These are phyloP conservation scores for Xylaria bambusicola DNA, from an alignment of 495 filamentous ascomycete species.

Conservation along the genomic window DNA sequence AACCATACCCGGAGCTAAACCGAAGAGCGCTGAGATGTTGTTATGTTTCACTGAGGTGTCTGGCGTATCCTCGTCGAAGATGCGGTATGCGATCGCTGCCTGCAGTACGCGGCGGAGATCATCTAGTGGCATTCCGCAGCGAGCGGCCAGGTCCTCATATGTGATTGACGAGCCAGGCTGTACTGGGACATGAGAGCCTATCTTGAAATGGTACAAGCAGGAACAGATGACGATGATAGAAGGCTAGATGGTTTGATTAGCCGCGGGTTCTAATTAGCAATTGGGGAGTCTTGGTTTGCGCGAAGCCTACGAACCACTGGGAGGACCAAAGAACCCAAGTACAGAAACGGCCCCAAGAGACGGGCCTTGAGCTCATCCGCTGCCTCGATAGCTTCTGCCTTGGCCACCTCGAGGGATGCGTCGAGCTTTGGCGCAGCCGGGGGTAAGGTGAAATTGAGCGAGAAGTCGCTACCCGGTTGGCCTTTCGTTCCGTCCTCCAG, in stretches of 20 bases:
- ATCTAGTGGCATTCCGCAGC: constrained; percentile 31
- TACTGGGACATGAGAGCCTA: constrained; percentile 23
- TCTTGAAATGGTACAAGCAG: constrained; percentile 24
- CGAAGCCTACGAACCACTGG: constrained; percentile 19
- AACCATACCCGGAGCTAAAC: constrained; percentile 26
- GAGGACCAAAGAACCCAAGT: constrained; percentile 15
- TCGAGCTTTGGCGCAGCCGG: constrained; percentile 12
- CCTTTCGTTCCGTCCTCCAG: constrained; percentile 24
- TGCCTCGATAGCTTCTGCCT: constrained; percentile 24
- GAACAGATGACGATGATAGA: constrained; percentile 18
- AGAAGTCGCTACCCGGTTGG: constrained; percentile 23
- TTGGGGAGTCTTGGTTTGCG: neutral
- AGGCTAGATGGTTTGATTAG: constrained; percentile 10
- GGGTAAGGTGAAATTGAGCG: constrained; percentile 21
- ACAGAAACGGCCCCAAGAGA: constrained; percentile 22
- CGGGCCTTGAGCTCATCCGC: constrained; percentile 27
- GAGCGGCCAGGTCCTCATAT: constrained; percentile 38
- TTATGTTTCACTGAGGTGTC: constrained; percentile 47
- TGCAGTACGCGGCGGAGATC: constrained; percentile 47
- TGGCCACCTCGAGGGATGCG: constrained; percentile 17
- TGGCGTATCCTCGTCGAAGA: constrained; percentile 49
- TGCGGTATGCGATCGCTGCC: constrained; percentile 46
- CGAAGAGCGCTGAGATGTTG: constrained; percentile 32
- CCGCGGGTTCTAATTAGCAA: neutral
- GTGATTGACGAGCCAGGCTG: constrained; percentile 23